Percentiles rank a stretch among this genome's conserved stretches.
Evolutionary conservation across 257 asterid species (phyloP).

Genomic region (Leonotis leonurus): DNA sequence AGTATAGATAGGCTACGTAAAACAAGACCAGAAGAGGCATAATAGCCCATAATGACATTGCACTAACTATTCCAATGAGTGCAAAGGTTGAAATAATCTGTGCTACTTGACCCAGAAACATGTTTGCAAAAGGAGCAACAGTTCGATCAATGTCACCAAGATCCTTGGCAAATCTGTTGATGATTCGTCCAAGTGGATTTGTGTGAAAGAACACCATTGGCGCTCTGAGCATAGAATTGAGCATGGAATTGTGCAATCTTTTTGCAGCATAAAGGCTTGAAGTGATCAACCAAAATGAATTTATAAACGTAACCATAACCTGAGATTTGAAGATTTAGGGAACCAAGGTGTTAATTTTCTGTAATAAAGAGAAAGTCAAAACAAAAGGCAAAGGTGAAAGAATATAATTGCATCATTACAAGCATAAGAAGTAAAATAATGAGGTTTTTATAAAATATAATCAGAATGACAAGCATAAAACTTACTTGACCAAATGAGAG

Average conservation of each 20-base stretch:
- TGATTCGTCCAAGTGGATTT: conserved; percentile 88
- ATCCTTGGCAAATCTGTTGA: conserved; percentile 95
- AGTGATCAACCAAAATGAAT: conserved; percentile 90
- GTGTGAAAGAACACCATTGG: conserved; percentile 99
- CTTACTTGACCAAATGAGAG: conserved; percentile 80
- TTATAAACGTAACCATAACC: conserved; percentile 67
- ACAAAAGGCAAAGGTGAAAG: neutral
- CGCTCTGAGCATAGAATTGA: conserved; percentile 75
- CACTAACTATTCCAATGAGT: conserved; percentile 91
- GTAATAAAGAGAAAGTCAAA: neutral
- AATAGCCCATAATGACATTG: conserved; percentile 95
- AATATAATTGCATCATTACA: neutral
- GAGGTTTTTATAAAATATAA: neutral
- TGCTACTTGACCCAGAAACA: conserved; percentile 71
- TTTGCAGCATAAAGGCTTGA: conserved; percentile 89
- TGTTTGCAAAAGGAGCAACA: conserved; percentile 69
- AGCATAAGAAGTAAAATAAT: neutral
- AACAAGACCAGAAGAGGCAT: conserved; percentile 91
- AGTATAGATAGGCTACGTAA: conserved; percentile 79
- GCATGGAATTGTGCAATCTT: conserved; percentile 73
- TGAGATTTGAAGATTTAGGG: conserved; percentile 26
- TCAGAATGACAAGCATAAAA: neutral
- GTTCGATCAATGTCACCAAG: conserved; percentile 83
- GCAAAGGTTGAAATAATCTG: conserved; percentile 92
- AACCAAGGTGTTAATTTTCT: neutral